These are phyloP conservation scores for Chlamydomonas schloesseri DNA, from an alignment of 139 green algal genomes.

Conservation along the genomic window DNA sequence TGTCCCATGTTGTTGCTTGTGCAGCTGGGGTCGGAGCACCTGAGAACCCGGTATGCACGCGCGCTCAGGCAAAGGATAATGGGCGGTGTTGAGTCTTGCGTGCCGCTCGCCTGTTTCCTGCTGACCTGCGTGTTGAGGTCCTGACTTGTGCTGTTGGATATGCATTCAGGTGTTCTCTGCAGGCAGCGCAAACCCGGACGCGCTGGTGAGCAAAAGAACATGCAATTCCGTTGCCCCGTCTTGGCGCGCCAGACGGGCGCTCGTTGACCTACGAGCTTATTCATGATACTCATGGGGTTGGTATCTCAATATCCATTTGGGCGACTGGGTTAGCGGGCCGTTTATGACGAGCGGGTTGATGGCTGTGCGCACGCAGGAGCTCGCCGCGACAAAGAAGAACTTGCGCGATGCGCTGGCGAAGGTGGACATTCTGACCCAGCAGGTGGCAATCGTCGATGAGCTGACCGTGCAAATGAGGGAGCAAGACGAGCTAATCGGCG, in stretches of 20 bases:
- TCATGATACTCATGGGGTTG: too few relatives aligned
- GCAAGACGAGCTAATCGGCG: constrained; percentile 44
- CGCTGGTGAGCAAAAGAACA: not conserved
- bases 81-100: not conserved
- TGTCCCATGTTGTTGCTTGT: not conserved
- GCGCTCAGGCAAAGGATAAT: not conserved
- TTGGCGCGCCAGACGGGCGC: too few relatives aligned
- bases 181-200: not conserved
- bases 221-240: too few relatives aligned
- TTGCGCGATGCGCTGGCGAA: constrained; percentile 42
- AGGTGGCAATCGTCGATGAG: constrained; percentile 45
- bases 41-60: not conserved
- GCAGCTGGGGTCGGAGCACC: not conserved
- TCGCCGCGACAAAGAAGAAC: constrained; percentile 22
- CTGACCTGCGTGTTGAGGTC: not conserved
- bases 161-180: not conserved
- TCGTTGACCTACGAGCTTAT: too few relatives aligned
- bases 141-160: not conserved
- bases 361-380: constrained; percentile 22
- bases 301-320: too few relatives aligned
- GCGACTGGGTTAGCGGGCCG: too few relatives aligned
- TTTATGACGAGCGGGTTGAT: too few relatives aligned
- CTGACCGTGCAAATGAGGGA: constrained; percentile 45
- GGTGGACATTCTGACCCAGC: constrained; percentile 36
- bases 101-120: not conserved